Percentiles rank a stretch among this genome's conserved stretches.
These are phyloP conservation scores for Inga laurina DNA, from an alignment of 306 rosid species.

Conservation along the genomic window DNA sequence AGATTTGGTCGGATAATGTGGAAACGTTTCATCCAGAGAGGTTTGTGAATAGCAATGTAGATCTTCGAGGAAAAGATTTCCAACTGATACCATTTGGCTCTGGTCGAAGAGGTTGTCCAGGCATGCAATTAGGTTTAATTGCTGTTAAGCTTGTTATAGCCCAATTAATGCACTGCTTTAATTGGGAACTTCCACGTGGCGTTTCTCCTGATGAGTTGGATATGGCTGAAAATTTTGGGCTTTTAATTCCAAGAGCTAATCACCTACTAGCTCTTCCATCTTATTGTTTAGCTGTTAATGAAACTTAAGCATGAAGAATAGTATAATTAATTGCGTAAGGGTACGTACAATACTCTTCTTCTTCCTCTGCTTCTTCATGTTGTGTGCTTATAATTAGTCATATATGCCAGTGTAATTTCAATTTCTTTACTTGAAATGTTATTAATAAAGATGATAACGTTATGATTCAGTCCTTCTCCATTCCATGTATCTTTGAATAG, in stretches of 20 bases:
- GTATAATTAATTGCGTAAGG: no score
- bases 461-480: no score
- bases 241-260: neutral
- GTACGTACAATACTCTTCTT: no score
- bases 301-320: neutral
- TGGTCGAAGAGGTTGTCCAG: neutral
- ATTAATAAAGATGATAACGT: no score
- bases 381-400: no score
- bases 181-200: neutral
- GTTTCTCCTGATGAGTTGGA: neutral
- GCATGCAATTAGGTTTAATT: neutral
- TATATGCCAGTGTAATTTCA: no score
- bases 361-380: no score
- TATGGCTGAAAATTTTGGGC: neutral
- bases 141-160: neutral
- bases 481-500: no score
- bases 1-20: neutral
- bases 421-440: no score
- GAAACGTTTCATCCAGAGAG: neutral
- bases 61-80: neutral
- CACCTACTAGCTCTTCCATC: neutral
- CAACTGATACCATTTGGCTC: neutral
- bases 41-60: neutral
- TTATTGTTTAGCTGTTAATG: neutral
- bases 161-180: neutral